Base-by-base conservation (phyloP, 768 basidiomycete genomes). In the Mycena rebaudengoi region DNA sequence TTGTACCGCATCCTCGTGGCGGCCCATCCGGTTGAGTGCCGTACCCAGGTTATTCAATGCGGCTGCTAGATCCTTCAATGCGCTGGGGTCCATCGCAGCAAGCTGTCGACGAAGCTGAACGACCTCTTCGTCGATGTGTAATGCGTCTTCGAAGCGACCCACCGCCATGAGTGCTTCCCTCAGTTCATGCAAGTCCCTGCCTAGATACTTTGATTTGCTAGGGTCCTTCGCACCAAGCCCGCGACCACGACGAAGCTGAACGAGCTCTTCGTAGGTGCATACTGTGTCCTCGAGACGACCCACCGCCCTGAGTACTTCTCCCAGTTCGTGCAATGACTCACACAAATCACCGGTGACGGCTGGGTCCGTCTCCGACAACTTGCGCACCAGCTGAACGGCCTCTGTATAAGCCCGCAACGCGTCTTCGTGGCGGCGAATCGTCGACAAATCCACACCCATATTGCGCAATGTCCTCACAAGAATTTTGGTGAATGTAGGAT, bases 391-490 rank as follows among this genome's bases (percentile, higher is more conserved):
- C 11, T 37, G 35, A 37, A 37, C 35, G 35, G 35, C 35, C 35
- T 37, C 35, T 10, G 35, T 37, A 37, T 37, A 18, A 10, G 35
- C 35, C 35, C 18, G 35, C 18, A 37, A 11, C 35, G 35, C 35
- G 11, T 37, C 35, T 10, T 37, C 35, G n/a, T n/a, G n/a, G n/a
- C n/a, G n/a, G n/a, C n/a, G n/a, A n/a, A n/a, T n/a, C n/a, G n/a
- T n/a, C n/a, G n/a, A n/a, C n/a, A n/a, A n/a, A n/a, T n/a, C n/a
- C n/a, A n/a, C n/a, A n/a, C n/a, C 54, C 40, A 56, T 44, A 56
- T 56, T 44, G 41, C 41, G 14, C 43, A 56, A 45, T 45, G 54
- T 56, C 41, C 7, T n/a, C 43, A 43, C 54, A 32, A 56, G 54
- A 26, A 45, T 33, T 16, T 16, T 23, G 30, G 41, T 45, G 29